Base-by-base conservation (phyloP, 768 basidiomycete genomes). In the Pleurotus djamor region DNA sequence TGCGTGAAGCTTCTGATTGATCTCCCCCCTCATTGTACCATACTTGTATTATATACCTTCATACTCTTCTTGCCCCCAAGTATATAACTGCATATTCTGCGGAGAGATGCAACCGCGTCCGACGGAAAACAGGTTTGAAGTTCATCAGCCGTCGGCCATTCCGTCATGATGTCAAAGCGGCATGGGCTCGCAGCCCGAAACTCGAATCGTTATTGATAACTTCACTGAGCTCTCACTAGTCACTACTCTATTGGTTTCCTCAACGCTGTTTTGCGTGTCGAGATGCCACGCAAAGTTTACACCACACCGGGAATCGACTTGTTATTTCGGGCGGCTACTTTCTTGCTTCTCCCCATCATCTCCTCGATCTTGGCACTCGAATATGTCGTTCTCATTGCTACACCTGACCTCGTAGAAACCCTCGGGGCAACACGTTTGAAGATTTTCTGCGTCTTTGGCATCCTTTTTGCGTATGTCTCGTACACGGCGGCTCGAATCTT, bases 1-100 rank as follows among this genome's bases (percentile, higher is more conserved):
- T 79, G 74, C 64, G 69, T 28, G 79, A 79, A 57, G 71, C 70
- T 16, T 16, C 47, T n/a, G 47, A 48, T 17, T 48, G 47, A 48
- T n/a, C n/a, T 10, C 38, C 38, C 38, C 21, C 21, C 3, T 28
- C 21, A 28, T 28, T 28, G 21, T 28, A 28, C 21, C 2, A 28
- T 28, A 28, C 21, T 28, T 28, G 21, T 28, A 28, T 28, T 28
- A 28, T 28, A 28, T 28, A 28, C 21, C 21, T 28, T 28, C 21
- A 28, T 28, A 28, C 21, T 28, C 21, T 28, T 28, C 21, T 28
- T 3, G 21, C 21, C 21, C 21, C 21, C 21, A 28, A 28, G 21
- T 28, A 28, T 28, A 28, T 28, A 28, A 28, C 21, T 28, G 21
- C 21, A 28, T 28, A 28, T 28, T 28, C 21, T 28, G 21, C 21